Conservation (phyloP, 1,284 basidiomycete species). For the Cerioporus squamosus region DNA sequence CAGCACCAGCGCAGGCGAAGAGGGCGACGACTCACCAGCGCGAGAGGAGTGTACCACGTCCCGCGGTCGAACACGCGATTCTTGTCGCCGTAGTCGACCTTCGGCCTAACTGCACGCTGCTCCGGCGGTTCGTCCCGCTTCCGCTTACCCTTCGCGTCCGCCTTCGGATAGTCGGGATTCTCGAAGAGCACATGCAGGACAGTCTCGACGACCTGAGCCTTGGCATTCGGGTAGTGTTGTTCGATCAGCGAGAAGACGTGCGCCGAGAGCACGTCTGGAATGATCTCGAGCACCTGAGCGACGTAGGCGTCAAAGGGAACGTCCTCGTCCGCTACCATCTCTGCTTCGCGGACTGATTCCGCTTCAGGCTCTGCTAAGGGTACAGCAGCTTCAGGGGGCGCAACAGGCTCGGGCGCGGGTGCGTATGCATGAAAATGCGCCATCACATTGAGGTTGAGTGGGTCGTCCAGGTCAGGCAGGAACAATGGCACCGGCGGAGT, state of each 20-base stretch:
- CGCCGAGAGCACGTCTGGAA: conserved; percentile 66
- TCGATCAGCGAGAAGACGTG: conserved; percentile 53
- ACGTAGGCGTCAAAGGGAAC: conserved; percentile 32
- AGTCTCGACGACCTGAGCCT: conserved; percentile 48
- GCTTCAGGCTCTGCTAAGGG: not conserved
- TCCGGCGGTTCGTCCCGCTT: conserved; percentile 36
- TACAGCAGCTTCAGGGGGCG: not conserved
- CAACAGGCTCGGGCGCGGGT: not conserved
- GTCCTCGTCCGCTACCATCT: not conserved
- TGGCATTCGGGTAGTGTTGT: conserved; percentile 36
- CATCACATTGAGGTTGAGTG: not conserved
- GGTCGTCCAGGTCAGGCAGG: conserved; percentile 6
- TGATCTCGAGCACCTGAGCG: conserved; percentile 62
- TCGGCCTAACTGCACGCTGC: conserved; percentile 35
- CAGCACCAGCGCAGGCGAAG: not conserved
- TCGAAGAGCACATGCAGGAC: conserved; percentile 68
- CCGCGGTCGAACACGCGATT: conserved; percentile 47
- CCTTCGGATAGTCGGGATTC: conserved; percentile 61
- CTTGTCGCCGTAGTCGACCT: conserved; percentile 55
- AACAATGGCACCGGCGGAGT: conserved; percentile 10
- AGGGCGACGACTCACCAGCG: conserved; percentile 45
- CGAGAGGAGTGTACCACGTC: conserved; percentile 49
- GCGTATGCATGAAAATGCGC: not conserved
- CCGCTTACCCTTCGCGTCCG: conserved; percentile 54
- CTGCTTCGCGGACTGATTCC: not conserved